These are phyloP conservation scores for Kuraishia hungarica DNA, from an alignment of 805 yeast species.

Conservation along the genomic window DNA sequence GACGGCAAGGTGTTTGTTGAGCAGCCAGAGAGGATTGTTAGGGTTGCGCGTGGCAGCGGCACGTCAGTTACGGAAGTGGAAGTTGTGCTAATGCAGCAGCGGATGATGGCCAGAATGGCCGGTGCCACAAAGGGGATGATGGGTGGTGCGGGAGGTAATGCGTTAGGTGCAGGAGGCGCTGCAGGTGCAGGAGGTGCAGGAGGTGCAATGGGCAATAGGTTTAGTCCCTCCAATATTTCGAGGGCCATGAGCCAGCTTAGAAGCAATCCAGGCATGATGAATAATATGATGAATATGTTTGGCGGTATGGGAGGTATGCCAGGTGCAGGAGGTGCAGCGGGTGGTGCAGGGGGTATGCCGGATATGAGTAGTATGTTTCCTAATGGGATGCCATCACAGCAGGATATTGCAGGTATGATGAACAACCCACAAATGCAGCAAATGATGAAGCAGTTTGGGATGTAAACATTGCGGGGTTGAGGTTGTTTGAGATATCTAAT, in stretches of 20 bases:
- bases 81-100: slow-evolving; percentile 82
- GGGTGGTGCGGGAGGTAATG: slow-evolving; percentile 46
- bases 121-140: slow-evolving; percentile 53
- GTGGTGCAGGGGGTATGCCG: slow-evolving; percentile 58
- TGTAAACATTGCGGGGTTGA: slow-evolving; percentile 60
- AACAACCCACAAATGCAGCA: slow-evolving; percentile 33
- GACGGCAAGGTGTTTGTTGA: slow-evolving; percentile 77
- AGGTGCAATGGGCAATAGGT: slow-evolving; percentile 34
- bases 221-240: slow-evolving; percentile 27
- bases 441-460: slow-evolving; percentile 63
- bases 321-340: slow-evolving; percentile 60
- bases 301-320: slow-evolving; percentile 47
- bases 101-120: slow-evolving; percentile 93
- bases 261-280: slow-evolving; percentile 72
- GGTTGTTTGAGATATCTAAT: too few relatives aligned
- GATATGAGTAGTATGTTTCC: slow-evolving; percentile 52
- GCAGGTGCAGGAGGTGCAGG: slow-evolving; percentile 43
- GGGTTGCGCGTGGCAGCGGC: slow-evolving; percentile 94
- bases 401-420: slow-evolving; percentile 35
- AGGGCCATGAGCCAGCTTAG: slow-evolving; percentile 52
- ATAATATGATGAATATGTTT: slow-evolving; percentile 62
- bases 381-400: slow-evolving; percentile 32
- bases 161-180: slow-evolving; percentile 45
- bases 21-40: slow-evolving; percentile 76
- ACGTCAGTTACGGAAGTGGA: slow-evolving; percentile 89